Evolutionary conservation across 768 basidiomycete species (phyloP), one percentile per base, ranked within the genome.

Genomic region (Chalciporus sphaerocephalus): DNA sequence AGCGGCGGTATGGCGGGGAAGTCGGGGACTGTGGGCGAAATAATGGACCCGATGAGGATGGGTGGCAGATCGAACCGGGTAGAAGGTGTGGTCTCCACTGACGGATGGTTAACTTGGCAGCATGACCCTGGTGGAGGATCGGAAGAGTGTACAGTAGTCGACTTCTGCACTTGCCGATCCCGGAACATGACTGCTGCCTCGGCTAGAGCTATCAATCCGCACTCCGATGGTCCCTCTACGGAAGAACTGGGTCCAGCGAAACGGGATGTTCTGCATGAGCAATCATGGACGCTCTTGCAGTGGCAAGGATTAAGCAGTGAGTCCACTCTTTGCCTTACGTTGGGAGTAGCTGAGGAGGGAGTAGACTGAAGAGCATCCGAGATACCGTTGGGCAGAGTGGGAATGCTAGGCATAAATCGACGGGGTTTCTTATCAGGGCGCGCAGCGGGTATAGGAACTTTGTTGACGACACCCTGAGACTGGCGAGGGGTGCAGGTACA

Each of bases 371-470:
- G 25, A 37, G 73, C 72, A 62, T 86, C 85, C 46, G 74, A 76
- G 22, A 89, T 69, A 27, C 87, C 87, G 52, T 89, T 87, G 9
- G 87, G 87, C 30, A 89, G 63, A 1, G 86, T 75, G 11, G 87
- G 87, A 3, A 74, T 70, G 23, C 84, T 82, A 7, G 85, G 85
- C 54, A 86, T 80, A 59, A 78, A 87, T 51, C 85, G 73, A 53
- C 73, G 75, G 21, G 79, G 53, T 48, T 69, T 67, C 56, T 44
- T 65, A 39, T 67, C 60, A 7, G 61, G 64, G 1, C 59, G 64
- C 4, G 59, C 53, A 4, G 65, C 65, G 3, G 62, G 62, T 22
- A 67, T 64, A 20, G 66, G 64, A 3, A 66, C 46, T 30, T 55
- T 66, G 22, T 68, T 62, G 34, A 58, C 38, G 2, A 37, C 25